Evolutionary conservation across 164 flowering plant species (phyloP).

Genomic region (Echeveria elegans): DNA sequence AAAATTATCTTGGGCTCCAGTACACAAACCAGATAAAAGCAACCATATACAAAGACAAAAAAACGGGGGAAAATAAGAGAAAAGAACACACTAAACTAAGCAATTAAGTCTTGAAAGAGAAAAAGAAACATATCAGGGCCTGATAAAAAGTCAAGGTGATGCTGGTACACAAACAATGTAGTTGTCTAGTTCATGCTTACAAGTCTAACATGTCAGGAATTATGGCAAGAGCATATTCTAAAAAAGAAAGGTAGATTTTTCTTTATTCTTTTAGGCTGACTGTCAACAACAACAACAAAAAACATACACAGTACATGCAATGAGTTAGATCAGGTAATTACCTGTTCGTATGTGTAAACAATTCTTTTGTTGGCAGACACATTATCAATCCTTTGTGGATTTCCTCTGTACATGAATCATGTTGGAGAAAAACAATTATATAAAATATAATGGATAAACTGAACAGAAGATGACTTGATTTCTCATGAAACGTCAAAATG

Average conservation of each 20-base stretch:
- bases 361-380: conserved; percentile 70
- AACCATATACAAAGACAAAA: too few relatives aligned
- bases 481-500: too few relatives aligned
- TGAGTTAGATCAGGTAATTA: conserved; percentile 12
- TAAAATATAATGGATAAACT: not conserved
- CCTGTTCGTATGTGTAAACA: conserved; percentile 88
- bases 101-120: not conserved
- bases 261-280: not conserved
- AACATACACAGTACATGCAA: too few relatives aligned
- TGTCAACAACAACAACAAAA: too few relatives aligned
- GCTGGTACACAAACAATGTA: not conserved
- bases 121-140: not conserved
- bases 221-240: not conserved
- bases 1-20: too few relatives aligned
- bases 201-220: not conserved
- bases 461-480: not conserved
- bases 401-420: conserved; percentile 53
- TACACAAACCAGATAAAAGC: too few relatives aligned
- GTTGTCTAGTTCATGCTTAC: not conserved
- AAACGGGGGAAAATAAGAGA: too few relatives aligned
- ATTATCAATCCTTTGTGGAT: conserved; percentile 92
- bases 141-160: not conserved
- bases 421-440: not conserved
- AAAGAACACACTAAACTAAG: too few relatives aligned
- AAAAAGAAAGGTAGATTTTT: not conserved